These are phyloP conservation scores for Cercospora sojina DNA, from an alignment of 2,329 filamentous ascomycete species.

Conservation along the genomic window DNA sequence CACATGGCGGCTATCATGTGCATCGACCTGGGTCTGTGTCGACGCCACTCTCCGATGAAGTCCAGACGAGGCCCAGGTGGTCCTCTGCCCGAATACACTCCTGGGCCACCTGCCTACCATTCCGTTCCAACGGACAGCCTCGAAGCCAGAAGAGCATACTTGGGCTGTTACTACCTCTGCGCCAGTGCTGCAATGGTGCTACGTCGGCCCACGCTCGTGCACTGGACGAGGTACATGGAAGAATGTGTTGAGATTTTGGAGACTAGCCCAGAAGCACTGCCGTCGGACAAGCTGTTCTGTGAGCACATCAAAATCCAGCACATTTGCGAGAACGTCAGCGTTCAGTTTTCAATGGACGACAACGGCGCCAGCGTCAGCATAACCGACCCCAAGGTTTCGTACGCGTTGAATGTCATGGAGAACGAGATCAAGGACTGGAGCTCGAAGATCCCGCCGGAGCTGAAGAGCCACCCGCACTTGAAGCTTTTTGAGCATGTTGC, in stretches of 20 bases:
- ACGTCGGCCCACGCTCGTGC: constrained; percentile 57
- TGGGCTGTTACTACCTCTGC: constrained; percentile 61
- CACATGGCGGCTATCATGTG: constrained; percentile 80
- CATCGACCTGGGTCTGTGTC: constrained; percentile 76
- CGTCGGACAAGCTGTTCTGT: constrained; percentile 56
- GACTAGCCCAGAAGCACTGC: constrained; percentile 56
- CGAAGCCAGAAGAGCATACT: constrained; percentile 59
- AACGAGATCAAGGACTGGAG: constrained; percentile 53
- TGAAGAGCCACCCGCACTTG: constrained; percentile 38
- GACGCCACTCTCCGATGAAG: constrained; percentile 47
- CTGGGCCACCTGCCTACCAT: constrained; percentile 31
- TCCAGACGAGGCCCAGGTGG: constrained; percentile 38
- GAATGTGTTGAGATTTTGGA: constrained; percentile 60
- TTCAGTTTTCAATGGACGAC: constrained; percentile 58
- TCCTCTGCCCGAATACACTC: constrained; percentile 37
- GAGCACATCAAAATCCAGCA: constrained; percentile 60
- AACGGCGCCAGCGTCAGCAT: constrained; percentile 52
- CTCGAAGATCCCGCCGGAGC: constrained; percentile 43
- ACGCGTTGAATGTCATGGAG: constrained; percentile 56
- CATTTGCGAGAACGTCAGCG: constrained; percentile 58
- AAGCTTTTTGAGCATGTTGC: constrained; percentile 50
- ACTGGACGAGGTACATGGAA: constrained; percentile 63
- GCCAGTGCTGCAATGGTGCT: constrained; percentile 60
- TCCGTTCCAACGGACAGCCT: constrained; percentile 51
- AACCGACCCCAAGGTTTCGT: constrained; percentile 56